Evolutionary conservation across 2,329 filamentous ascomycete genomes (phyloP), one percentile per base, ranked within the genome.

Genomic region (Hymenoscyphus salicellus): DNA sequence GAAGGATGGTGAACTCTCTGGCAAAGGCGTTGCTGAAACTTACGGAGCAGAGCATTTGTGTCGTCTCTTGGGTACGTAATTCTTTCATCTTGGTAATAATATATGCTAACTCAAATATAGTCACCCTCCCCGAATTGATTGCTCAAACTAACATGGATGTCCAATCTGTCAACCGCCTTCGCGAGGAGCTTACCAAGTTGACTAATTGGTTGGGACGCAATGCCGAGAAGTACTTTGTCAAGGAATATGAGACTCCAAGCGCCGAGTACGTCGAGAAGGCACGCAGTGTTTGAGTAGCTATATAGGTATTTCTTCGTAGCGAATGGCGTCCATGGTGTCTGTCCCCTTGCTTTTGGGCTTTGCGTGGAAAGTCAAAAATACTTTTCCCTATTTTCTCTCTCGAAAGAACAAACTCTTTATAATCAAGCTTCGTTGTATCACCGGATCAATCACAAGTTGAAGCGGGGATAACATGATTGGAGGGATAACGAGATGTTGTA

Each of bases 111-210:
- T 6, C 32, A 20, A 56, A 3, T 56, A 10, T 71, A 97, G 94
- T 96, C 3, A 90, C 90, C 0, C 87, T 98, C 71, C 94, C 95
- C 0, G 95, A 99, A 75, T 87, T 98, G 49, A 88, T 98, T 67
- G 93, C 93, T 3, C 95, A 99, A 77, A 99, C 95, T 61, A 98
- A 98, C 79, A 97, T 99, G 93, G 95, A 98, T 74, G 84, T 89
- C 61, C 93, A 96, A 76, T 93, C 93, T 2, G 92, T 97, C 52
- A 90, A 89, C 67, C 90, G 93, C 57, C 86, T 98, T 30, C 89
- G 93, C 14, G 92, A 97, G 73, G 95, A 99, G 76, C 84, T 99
- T 17, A 84, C 86, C 70, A 94, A 93, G 78, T 89, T 99, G 78
- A 92, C 89, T 11, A 83, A 86, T 62, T 99, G 93, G 92, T 82